Evolutionary conservation across 805 yeast genomes (phyloP).

Genomic region (Kluyveromyces wickerhamii): DNA sequence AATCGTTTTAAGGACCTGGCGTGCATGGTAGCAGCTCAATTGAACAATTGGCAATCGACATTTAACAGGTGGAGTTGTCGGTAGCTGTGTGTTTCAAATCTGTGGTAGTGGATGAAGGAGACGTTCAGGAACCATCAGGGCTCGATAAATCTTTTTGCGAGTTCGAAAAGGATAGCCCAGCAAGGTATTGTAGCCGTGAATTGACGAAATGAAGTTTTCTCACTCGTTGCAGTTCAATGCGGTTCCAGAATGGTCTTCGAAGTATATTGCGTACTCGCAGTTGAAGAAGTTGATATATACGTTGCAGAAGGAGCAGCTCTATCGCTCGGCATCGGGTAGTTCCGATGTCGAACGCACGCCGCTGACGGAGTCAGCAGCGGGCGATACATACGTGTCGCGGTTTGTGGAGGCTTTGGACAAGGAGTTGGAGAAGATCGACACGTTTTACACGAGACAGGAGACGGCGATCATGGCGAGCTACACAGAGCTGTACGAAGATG

Average conservation of each 20-base stretch:
- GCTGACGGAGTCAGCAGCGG: conserved; percentile 23
- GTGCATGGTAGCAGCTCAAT: too few species aligned
- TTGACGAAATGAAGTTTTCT: conserved; percentile 77
- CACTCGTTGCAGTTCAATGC: conserved; percentile 94
- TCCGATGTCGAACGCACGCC: conserved; percentile 12
- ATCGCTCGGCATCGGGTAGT: conserved; percentile 23
- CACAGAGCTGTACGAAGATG: conserved; percentile 51
- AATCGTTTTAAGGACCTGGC: too few species aligned
- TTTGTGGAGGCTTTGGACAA: conserved; percentile 67
- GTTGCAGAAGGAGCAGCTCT: conserved; percentile 57
- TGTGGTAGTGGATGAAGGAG: too few species aligned
- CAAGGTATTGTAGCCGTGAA: too few species aligned
- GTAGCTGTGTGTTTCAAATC: too few species aligned
- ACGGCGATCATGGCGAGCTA: conserved; percentile 32
- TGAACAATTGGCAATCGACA: too few species aligned
- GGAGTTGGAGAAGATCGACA: conserved; percentile 69
- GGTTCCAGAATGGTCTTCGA: conserved; percentile 95
- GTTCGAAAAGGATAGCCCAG: too few species aligned
- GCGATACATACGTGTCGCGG: conserved; percentile 44
- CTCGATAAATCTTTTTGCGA: too few species aligned
- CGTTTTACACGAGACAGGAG: conserved; percentile 65
- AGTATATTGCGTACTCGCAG: conserved; percentile 83
- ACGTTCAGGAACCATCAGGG: too few species aligned
- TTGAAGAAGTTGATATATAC: conserved; percentile 78
- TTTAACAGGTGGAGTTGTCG: too few species aligned